These are phyloP conservation scores for Backusella circina DNA, from an alignment of 192 early-diverging fungal genomes.

Conservation along the genomic window DNA sequence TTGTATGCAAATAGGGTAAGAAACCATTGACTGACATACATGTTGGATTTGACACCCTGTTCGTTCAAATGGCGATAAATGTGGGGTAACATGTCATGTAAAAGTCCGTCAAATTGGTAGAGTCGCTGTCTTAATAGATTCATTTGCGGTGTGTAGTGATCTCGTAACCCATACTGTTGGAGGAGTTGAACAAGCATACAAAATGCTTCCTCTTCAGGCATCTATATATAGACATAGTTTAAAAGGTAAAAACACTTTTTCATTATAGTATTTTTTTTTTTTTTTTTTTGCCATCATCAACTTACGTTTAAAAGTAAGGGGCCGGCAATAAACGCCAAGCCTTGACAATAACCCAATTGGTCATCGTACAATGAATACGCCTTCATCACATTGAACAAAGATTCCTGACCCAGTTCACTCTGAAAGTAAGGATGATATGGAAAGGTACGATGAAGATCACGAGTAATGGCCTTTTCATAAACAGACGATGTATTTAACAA, in stretches of 20 bases:
- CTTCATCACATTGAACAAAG: conserved; percentile 85
- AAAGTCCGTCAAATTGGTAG: conserved; percentile 87
- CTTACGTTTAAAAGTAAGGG: conserved; percentile 84
- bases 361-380: conserved; percentile 89
- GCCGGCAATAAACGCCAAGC: conserved; percentile 90
- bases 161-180: conserved; percentile 80
- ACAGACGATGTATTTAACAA: conserved; percentile 60
- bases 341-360: conserved; percentile 98
- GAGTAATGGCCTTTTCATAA: conserved; percentile 88
- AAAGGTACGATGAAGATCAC: conserved; percentile 92
- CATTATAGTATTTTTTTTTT: background rate
- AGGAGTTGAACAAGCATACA: conserved; percentile 88
- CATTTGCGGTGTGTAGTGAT: conserved; percentile 87
- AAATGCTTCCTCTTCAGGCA: conserved; percentile 97
- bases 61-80: conserved; percentile 74
- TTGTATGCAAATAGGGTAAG: conserved; percentile 98
- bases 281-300: too few species aligned
- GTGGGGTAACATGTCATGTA: conserved; percentile 77
- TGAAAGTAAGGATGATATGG: conserved; percentile 84
- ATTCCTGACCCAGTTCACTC: conserved; percentile 75
- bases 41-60: conserved; percentile 81
- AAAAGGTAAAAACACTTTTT: too few species aligned
- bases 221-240: conserved; percentile 42
- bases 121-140: conserved; percentile 77
- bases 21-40: conserved; percentile 99